Percentiles rank a stretch among this genome's conserved stretches.
phyloP scores from a whole-genome alignment of 148 eudicot species.

The Fallopia convolvulus region DNA sequence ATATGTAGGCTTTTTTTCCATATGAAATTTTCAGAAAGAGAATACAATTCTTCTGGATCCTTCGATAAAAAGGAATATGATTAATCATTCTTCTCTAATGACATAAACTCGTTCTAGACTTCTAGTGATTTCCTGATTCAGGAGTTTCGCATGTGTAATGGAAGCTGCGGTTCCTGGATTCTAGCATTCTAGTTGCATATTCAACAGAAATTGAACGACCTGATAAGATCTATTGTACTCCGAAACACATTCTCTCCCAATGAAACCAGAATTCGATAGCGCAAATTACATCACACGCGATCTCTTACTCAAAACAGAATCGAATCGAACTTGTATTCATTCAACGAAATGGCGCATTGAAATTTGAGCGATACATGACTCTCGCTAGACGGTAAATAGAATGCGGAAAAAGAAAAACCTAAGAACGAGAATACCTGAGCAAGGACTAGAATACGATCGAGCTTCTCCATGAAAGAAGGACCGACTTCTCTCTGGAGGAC shows the following conservation, averaged over 20 bases:
- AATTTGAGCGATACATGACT: background rate
- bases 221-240: background rate
- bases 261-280: background rate
- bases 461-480: constrained; percentile 41
- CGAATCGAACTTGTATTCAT: background rate
- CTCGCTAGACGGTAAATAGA: background rate
- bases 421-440: constrained; percentile 10
- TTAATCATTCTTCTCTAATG: background rate
- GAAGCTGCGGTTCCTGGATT: background rate
- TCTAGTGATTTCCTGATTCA: background rate
- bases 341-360: background rate
- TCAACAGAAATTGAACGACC: background rate
- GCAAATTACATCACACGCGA: background rate
- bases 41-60: background rate
- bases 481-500: constrained; percentile 70
- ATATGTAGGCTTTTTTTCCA: too few relatives aligned
- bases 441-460: constrained; percentile 34
- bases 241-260: background rate
- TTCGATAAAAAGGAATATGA: background rate
- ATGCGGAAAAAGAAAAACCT: background rate
- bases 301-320: background rate
- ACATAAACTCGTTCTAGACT: background rate
- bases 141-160: background rate
- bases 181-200: background rate
- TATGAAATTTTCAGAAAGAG: background rate